Percentiles rank a stretch among this genome's conserved stretches.
phyloP scores from a whole-genome alignment of 805 yeast genomes.

The Myxozyma vanderwaltii region DNA sequence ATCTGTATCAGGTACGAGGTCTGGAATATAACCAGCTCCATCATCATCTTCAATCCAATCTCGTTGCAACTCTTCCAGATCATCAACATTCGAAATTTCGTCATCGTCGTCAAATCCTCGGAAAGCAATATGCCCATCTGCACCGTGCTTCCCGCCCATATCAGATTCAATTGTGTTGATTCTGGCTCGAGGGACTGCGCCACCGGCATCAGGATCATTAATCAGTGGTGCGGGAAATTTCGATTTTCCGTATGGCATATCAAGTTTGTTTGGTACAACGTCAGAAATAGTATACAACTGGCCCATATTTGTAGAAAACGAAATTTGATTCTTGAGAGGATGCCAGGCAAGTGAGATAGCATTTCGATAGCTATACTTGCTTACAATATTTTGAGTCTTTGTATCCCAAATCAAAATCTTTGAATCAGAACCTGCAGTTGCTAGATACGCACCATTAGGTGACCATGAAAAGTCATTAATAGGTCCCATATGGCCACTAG shows the following conservation, averaged over 20 bases:
- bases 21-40: slow-evolving; percentile 43
- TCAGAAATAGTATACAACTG: slow-evolving; percentile 37
- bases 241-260: slow-evolving; percentile 38
- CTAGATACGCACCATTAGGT: slow-evolving; percentile 61
- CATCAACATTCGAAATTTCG: slow-evolving; percentile 37
- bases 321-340: slow-evolving; percentile 41
- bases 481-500: slow-evolving; percentile 39
- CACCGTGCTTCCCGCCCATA: background rate
- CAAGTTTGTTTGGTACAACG: slow-evolving; percentile 33
- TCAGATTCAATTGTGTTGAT: slow-evolving; percentile 17
- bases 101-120: background rate
- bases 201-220: slow-evolving; percentile 43
- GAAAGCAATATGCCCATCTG: background rate
- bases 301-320: slow-evolving; percentile 42
- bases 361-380: slow-evolving; percentile 38
- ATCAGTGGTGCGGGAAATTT: slow-evolving; percentile 30
- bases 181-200: slow-evolving; percentile 31
- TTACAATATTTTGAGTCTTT: slow-evolving; percentile 42
- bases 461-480: slow-evolving; percentile 61
- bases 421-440: slow-evolving; percentile 58
- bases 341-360: slow-evolving; percentile 49
- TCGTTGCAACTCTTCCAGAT: slow-evolving; percentile 38
- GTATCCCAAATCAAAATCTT: slow-evolving; percentile 60
- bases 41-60: slow-evolving; percentile 67
- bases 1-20: slow-evolving; percentile 16